Conservation (phyloP, 768 basidiomycete species). For the Ephemerocybe angulata region DNA sequence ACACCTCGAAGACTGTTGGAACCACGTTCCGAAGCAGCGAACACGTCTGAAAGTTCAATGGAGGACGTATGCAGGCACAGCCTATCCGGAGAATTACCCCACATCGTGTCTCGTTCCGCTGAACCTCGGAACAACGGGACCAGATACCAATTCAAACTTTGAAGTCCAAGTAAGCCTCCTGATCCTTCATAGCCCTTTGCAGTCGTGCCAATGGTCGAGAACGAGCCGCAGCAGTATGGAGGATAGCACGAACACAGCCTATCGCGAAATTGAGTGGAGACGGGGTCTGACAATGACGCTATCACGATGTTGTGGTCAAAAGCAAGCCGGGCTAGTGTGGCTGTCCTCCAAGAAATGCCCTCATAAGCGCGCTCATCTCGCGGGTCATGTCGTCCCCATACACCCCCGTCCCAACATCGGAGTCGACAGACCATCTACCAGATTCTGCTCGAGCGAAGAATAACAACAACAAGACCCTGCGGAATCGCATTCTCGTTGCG, state of each 20-base stretch:
- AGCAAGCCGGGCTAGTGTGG: slow-evolving; percentile 7
- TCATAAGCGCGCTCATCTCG: slow-evolving; percentile 18
- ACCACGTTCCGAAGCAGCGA: no score
- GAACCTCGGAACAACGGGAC: not conserved
- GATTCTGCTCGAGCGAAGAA: not conserved
- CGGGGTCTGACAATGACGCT: slow-evolving; percentile 6
- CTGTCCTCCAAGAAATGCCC: slow-evolving; percentile 13
- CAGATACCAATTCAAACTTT: no score
- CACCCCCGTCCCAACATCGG: slow-evolving; percentile 20
- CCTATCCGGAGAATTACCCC: not conserved
- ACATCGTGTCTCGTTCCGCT: not conserved
- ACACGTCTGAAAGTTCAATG: no score
- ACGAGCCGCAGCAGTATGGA: not conserved
- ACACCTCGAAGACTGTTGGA: no score
- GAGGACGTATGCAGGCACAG: not conserved
- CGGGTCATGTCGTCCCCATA: slow-evolving; percentile 18
- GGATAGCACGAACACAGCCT: slow-evolving; percentile 1
- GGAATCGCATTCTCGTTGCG: slow-evolving; percentile 32
- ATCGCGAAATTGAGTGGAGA: slow-evolving; percentile 18
- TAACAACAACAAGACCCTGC: slow-evolving; percentile 7
- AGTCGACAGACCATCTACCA: slow-evolving; percentile 20
- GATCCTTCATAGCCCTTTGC: not conserved
- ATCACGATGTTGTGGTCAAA: slow-evolving; percentile 1
- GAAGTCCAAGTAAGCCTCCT: no score
- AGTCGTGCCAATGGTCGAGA: no score